phyloP scores from a whole-genome alignment of 2,329 filamentous ascomycete species.

The Geosmithia putterillii region DNA sequence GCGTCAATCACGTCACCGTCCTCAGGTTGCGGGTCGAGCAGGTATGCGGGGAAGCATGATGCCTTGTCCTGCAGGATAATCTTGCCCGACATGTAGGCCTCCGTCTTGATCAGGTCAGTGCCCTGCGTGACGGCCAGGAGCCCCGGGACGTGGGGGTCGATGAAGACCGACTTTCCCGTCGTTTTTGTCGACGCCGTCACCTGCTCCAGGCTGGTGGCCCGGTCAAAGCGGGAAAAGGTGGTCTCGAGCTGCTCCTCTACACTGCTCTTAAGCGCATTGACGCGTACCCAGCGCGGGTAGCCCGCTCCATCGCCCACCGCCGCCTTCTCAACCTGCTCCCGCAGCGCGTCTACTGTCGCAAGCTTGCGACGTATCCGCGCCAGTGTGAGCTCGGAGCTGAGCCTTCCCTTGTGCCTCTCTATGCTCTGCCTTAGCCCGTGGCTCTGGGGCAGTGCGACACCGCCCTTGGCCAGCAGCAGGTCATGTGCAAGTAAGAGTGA shows the following conservation, averaged over 20 bases:
- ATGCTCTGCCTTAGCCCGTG: conserved; percentile 69
- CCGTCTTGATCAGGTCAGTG: conserved; percentile 58
- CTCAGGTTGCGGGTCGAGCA: conserved; percentile 56
- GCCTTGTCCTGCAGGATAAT: conserved; percentile 95
- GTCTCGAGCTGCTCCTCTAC: conserved; percentile 60
- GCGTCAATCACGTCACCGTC: conserved; percentile 80
- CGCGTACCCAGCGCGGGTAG: conserved; percentile 83
- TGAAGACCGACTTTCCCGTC: conserved; percentile 38
- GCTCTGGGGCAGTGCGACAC: conserved; percentile 66
- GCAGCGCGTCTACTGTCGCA: conserved; percentile 54
- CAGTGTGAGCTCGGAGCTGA: conserved; percentile 74
- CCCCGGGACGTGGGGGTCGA: conserved; percentile 77
- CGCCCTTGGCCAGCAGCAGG: conserved; percentile 65
- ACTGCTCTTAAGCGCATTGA: conserved; percentile 67
- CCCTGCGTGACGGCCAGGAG: conserved; percentile 66
- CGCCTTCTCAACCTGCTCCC: conserved; percentile 39
- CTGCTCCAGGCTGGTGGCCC: conserved; percentile 41
- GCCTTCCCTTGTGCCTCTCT: conserved; percentile 67
- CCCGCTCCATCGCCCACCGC: conserved; percentile 36
- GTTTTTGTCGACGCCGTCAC: conserved; percentile 28
- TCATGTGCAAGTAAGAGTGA: conserved; percentile 80
- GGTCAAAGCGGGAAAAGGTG: conserved; percentile 56
- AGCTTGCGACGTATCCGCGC: conserved; percentile 61
- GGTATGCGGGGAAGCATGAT: conserved; percentile 88
- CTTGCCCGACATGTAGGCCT: conserved; percentile 62